Evolutionary conservation across 2,329 filamentous ascomycete species (phyloP), one percentile per base, ranked within the genome.

Genomic region (Furcasterigmium furcatum): DNA sequence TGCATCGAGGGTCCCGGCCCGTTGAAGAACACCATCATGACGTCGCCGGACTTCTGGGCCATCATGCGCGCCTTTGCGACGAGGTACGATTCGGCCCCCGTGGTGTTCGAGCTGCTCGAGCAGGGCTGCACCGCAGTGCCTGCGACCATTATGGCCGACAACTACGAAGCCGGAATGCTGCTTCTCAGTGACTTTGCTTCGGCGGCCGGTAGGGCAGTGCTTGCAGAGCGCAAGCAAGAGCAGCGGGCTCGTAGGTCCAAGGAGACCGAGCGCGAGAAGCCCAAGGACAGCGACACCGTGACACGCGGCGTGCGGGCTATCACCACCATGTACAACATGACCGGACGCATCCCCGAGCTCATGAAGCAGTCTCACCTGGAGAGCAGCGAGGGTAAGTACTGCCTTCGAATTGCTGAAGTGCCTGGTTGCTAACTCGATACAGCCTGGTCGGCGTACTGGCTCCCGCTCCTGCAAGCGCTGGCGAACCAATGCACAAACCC

Each of bases 371-470:
- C 91, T 19, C 92, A 96, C 58, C 81, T 97, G 3, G 94, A 96
- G 61, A 85, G 80, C 48, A 88, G 77, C 48, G 88, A 96, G 76
- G 87, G 87, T 88, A 67, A 50, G 73, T 52, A n/a, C n/a, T n/a
- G n/a, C n/a, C n/a, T n/a, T 20, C 41, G 13, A 21, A n/a, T 9
- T 30, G 9, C 16, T 19, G 40, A 8, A 6, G 22, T 19, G 3
- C 19, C 6, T 14, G 13, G 6, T 45, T 21, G 12, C 9, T 24
- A 9, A 22, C 14, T 43, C 7, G 35, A 49, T 62, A n/a, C 52
- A 88, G 94, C 94, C 13, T 99, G 94, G 94, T 91, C 90, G 42
- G 90, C 94, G 9, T 99, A 99, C 64, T 99, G 94, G 94, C 85
- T 91, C 13, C 94, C 92, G 2, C 91, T 99, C 21, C 94, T 99